These are phyloP conservation scores for Mycosarcoma maydis DNA, from an alignment of 1,284 basidiomycete genomes.

Conservation along the genomic window DNA sequence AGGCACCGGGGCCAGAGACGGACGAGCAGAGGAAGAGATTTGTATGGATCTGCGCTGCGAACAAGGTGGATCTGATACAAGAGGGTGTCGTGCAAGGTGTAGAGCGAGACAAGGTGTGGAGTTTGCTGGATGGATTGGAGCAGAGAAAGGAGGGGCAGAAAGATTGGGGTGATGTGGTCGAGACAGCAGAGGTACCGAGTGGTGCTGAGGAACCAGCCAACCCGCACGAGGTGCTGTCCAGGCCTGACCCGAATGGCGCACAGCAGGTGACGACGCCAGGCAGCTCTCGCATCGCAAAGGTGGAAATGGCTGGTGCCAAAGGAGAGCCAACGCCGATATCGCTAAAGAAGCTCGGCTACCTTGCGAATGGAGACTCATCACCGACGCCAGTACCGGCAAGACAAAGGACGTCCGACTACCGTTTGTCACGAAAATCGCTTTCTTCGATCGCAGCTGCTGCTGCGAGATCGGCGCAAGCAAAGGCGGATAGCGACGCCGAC, in stretches of 20 bases:
- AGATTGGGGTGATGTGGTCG: constrained; percentile 30
- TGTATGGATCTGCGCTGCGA: constrained; percentile 58
- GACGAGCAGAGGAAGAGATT: constrained; percentile 46
- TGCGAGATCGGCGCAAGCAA: background rate
- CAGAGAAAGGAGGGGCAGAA: constrained; percentile 7
- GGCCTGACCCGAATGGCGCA: constrained; percentile 31
- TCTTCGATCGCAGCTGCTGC: constrained; percentile 19
- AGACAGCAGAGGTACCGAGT: background rate
- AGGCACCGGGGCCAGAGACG: constrained; percentile 34
- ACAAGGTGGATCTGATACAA: constrained; percentile 48
- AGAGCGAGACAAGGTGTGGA: constrained; percentile 12
- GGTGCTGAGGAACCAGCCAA: constrained; percentile 29
- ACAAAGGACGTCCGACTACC: constrained; percentile 4
- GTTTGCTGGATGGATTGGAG: constrained; percentile 28
- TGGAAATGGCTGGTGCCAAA: background rate
- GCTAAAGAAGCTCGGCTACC: background rate
- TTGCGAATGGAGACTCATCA: constrained; percentile 2
- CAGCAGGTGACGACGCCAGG: background rate
- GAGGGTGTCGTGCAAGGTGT: background rate
- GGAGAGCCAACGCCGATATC: constrained; percentile 3
- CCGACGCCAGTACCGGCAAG: background rate
- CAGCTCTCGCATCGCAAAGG: background rate
- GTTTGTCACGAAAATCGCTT: constrained; percentile 24
- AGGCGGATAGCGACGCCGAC: constrained; percentile 4
- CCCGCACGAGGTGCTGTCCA: constrained; percentile 28